Conservation (phyloP, 2,329 filamentous ascomycete species). For the Parastagonospora nodorum region DNA sequence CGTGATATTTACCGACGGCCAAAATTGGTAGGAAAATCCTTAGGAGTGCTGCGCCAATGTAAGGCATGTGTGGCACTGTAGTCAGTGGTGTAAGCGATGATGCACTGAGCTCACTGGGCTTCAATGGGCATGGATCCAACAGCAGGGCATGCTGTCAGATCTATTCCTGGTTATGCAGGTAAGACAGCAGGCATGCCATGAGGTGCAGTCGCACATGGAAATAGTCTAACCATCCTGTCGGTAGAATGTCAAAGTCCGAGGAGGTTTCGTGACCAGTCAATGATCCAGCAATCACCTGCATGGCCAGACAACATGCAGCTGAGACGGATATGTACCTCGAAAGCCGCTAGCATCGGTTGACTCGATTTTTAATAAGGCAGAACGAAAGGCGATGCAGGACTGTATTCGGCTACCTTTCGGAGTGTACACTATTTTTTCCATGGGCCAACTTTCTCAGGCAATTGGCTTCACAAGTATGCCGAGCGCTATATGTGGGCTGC, state of each 20-base stretch:
- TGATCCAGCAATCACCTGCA: not conserved
- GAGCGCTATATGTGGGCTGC: no score
- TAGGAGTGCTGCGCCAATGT: no score
- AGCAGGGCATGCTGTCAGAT: not conserved
- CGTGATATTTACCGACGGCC: no score
- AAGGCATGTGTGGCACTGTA: not conserved
- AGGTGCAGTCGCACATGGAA: not conserved
- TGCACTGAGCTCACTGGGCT: not conserved
- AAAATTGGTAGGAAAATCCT: no score
- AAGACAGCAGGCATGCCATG: not conserved
- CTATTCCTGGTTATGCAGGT: conserved; percentile 1
- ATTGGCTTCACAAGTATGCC: no score
- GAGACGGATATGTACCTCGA: not conserved
- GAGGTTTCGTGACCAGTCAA: not conserved
- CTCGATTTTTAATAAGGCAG: no score
- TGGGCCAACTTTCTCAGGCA: no score
- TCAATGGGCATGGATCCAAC: not conserved
- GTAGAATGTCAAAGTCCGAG: not conserved
- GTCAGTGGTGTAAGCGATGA: not conserved
- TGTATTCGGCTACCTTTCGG: no score
- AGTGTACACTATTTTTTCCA: no score
- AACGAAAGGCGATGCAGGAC: no score
- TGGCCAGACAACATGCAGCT: not conserved
- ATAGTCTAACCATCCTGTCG: conserved; percentile 5
- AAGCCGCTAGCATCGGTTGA: no score